phyloP scores from a whole-genome alignment of 2,329 filamentous ascomycete genomes.

The Coniochaeta sp. region DNA sequence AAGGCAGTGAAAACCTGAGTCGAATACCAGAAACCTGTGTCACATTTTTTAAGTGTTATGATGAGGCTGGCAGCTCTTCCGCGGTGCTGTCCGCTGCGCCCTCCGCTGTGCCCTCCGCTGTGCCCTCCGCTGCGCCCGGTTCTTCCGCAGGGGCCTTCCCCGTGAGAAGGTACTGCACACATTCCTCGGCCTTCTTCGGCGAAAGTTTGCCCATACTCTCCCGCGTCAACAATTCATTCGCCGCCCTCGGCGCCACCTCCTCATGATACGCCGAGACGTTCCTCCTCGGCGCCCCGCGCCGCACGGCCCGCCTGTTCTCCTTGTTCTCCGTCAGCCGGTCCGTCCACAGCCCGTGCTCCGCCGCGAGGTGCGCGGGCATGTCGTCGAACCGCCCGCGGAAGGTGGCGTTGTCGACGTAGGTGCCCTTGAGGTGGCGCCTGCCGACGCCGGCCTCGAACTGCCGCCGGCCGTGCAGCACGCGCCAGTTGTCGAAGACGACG shows the following conservation, averaged over 20 bases:
- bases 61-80: background rate
- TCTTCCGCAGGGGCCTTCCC: too few species aligned
- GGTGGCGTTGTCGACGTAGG: conserved; percentile 61
- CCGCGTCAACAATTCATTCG: background rate
- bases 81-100: too few species aligned
- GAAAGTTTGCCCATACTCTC: background rate
- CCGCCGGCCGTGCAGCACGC: conserved; percentile 75
- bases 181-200: background rate
- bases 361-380: background rate
- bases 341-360: background rate
- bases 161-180: too few species aligned
- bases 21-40: too few species aligned
- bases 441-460: conserved; percentile 64
- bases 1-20: too few species aligned
- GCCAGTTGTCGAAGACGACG: conserved; percentile 84
- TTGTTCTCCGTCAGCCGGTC: background rate
- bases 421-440: conserved; percentile 74
- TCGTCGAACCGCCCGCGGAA: conserved; percentile 10
- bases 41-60: too few species aligned
- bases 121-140: too few species aligned
- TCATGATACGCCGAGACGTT: background rate
- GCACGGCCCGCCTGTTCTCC: background rate
- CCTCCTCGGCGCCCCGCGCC: background rate
- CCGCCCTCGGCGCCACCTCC: background rate
- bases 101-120: too few species aligned